phyloP scores from a whole-genome alignment of 2,329 filamentous ascomycete species.

The Diaporthe citri region DNA sequence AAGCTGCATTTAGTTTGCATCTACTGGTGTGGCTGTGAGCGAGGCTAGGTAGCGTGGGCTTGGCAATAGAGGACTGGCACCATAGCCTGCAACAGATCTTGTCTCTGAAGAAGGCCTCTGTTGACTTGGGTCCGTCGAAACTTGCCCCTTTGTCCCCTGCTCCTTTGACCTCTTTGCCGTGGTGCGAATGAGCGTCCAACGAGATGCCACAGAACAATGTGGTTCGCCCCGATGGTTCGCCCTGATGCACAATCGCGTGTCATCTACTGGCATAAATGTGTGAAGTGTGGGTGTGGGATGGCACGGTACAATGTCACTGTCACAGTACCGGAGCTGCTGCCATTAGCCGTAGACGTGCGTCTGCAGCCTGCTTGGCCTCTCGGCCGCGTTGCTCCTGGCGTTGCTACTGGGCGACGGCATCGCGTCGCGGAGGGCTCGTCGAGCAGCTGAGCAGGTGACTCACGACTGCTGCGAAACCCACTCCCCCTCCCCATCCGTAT shows the following conservation, averaged over 20 bases:
- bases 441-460: conserved; percentile 33
- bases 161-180: neutral
- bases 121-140: neutral
- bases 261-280: neutral
- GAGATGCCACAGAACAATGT: no score
- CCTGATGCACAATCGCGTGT: conserved; percentile 1
- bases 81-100: neutral
- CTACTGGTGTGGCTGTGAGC: neutral
- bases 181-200: neutral
- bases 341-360: conserved; percentile 31
- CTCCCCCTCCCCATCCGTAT: neutral
- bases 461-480: conserved; percentile 28
- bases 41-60: neutral
- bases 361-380: conserved; percentile 37
- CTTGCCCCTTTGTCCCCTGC: neutral
- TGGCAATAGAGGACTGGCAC: neutral
- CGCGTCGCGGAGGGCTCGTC: neutral
- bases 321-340: neutral
- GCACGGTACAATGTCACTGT: neutral
- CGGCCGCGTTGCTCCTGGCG: neutral
- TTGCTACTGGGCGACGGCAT: neutral
- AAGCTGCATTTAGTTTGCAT: neutral
- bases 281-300: neutral
- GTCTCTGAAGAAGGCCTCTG: neutral
- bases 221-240: conserved; percentile 10